Evolutionary conservation across 2,329 filamentous ascomycete genomes (phyloP).

Genomic region (Cyphellophora attinorum): DNA sequence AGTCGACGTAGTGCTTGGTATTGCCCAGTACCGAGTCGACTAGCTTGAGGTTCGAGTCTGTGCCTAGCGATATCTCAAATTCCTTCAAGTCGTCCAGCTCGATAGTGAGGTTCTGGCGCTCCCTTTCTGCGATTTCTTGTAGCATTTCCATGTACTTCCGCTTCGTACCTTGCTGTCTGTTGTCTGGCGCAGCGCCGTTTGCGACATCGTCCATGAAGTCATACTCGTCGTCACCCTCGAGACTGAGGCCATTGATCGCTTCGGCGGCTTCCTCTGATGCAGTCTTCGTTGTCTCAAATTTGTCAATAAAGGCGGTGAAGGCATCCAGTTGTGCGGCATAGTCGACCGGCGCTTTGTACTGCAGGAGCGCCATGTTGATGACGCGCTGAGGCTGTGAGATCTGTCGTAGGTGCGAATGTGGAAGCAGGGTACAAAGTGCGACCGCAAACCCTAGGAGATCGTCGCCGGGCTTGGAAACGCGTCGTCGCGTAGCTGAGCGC

Average conservation of each 20-base stretch:
- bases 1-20: slow-evolving; percentile 89
- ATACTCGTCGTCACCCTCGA: slow-evolving; percentile 85
- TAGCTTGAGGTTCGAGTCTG: slow-evolving; percentile 55
- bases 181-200: slow-evolving; percentile 37
- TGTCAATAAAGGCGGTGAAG: slow-evolving; percentile 78
- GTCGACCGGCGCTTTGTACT: slow-evolving; percentile 68
- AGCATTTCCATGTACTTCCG: slow-evolving; percentile 83
- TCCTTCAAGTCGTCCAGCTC: slow-evolving; percentile 79
- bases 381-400: not conserved
- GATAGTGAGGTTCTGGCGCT: slow-evolving; percentile 66
- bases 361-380: slow-evolving; percentile 70
- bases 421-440: too few relatives aligned
- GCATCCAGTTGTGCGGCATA: slow-evolving; percentile 73
- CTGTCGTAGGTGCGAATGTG: too few relatives aligned
- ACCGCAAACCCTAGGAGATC: too few relatives aligned
- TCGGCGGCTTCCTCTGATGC: slow-evolving; percentile 60
- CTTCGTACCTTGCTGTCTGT: slow-evolving; percentile 41
- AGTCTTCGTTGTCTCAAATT: slow-evolving; percentile 71
- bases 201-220: slow-evolving; percentile 84
- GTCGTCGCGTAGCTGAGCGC: too few relatives aligned
- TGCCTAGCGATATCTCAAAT: slow-evolving; percentile 66
- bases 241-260: slow-evolving; percentile 72
- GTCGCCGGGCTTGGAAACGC: too few relatives aligned
- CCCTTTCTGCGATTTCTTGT: slow-evolving; percentile 76
- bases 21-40: slow-evolving; percentile 82